phyloP scores from a whole-genome alignment of 1,139 yeast genomes.

The Kodamaea fungicola region DNA sequence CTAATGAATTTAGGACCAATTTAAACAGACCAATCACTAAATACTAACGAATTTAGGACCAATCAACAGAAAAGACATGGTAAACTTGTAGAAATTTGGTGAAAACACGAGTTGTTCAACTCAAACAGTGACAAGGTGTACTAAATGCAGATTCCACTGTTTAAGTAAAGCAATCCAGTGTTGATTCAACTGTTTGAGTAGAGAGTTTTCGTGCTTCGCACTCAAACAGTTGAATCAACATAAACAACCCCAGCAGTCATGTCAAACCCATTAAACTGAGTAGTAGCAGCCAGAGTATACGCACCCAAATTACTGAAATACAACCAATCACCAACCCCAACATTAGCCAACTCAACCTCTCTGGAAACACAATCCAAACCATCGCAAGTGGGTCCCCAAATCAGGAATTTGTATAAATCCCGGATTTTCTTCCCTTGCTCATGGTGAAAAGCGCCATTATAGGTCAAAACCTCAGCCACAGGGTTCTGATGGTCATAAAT shows the following conservation, averaged over 20 bases:
- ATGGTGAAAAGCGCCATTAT: constrained; percentile 48
- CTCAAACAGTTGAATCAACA: constrained; percentile 39
- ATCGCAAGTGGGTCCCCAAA: constrained; percentile 99
- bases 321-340: constrained; percentile 88
- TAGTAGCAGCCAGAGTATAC: constrained; percentile 88
- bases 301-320: constrained; percentile 86
- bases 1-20: no score
- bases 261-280: constrained; percentile 84
- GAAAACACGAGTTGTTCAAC: neutral
- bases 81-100: neutral
- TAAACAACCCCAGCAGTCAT: constrained; percentile 58
- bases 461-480: constrained; percentile 59
- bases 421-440: constrained; percentile 14
- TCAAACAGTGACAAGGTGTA: no score
- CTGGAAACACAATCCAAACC: constrained; percentile 83
- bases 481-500: constrained; percentile 90
- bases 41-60: no score
- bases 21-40: no score
- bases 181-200: neutral
- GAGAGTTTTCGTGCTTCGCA: no score
- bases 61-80: no score
- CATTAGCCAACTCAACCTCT: constrained; percentile 51
- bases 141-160: no score
- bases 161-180: neutral
- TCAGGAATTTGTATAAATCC: constrained; percentile 42